Conservation (phyloP, 2,329 filamentous ascomycete species). For the Teratosphaeria destructans region DNA sequence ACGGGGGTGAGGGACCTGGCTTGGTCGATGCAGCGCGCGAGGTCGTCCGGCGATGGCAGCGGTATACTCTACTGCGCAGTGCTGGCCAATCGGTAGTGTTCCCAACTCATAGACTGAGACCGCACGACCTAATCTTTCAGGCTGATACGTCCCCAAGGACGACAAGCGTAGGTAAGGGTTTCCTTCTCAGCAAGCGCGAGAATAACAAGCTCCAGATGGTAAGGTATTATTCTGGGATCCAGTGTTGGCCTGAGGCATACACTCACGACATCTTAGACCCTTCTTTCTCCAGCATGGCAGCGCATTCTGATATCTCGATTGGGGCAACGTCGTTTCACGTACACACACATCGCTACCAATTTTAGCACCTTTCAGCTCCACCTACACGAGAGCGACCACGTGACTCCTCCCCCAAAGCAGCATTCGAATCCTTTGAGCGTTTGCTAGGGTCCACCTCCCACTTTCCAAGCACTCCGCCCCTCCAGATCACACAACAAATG, state of each 20-base stretch:
- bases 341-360: not conserved
- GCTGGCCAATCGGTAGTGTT: not conserved
- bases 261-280: not conserved
- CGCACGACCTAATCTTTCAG: not conserved
- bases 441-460: not conserved
- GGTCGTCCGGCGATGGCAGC: not conserved
- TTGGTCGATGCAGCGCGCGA: not conserved
- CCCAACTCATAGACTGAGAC: not conserved
- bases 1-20: not conserved
- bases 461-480: not conserved
- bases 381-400: not conserved
- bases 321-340: not conserved
- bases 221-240: not conserved
- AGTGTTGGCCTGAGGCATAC: not conserved
- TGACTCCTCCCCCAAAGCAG: not conserved
- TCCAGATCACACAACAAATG: constrained; percentile 11
- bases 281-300: not conserved
- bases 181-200: not conserved
- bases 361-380: not conserved
- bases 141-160: not conserved
- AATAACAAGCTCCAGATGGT: not conserved
- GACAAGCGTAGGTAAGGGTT: not conserved
- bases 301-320: not conserved
- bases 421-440: not conserved
- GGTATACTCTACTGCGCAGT: not conserved